phyloP scores from a whole-genome alignment of 2,329 filamentous ascomycete genomes.

The Coniochaeta prunicola region DNA sequence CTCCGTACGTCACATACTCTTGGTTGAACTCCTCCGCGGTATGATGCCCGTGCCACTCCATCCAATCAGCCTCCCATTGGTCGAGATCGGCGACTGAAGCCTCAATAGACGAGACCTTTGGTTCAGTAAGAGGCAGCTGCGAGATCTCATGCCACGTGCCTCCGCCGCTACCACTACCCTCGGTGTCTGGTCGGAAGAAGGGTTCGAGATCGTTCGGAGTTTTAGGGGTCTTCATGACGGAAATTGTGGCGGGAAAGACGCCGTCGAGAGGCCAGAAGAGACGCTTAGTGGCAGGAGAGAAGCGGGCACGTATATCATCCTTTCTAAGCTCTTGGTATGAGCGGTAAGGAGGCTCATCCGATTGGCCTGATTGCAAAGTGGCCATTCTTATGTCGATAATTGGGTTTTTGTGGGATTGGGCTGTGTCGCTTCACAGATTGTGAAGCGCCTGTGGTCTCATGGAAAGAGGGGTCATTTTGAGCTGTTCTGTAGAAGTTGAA shows the following conservation, averaged over 20 bases:
- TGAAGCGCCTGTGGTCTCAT: no score
- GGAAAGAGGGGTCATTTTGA: no score
- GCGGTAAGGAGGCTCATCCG: constrained; percentile 10
- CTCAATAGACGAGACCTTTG: constrained; percentile 19
- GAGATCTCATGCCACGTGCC: constrained; percentile 19
- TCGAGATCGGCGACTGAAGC: constrained; percentile 14
- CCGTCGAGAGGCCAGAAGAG: constrained; percentile 17
- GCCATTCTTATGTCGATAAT: background rate
- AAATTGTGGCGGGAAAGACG: constrained; percentile 14
- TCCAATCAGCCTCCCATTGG: constrained; percentile 17
- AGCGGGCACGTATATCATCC: no score
- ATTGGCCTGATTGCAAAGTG: no score
- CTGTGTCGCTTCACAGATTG: no score
- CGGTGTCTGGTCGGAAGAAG: constrained; percentile 13
- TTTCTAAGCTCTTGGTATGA: constrained; percentile 13
- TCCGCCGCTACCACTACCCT: constrained; percentile 1
- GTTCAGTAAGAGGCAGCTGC: constrained; percentile 17
- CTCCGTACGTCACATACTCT: constrained; percentile 13
- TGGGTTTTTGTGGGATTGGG: background rate
- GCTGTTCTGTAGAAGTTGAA: no score
- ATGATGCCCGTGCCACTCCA: constrained; percentile 15
- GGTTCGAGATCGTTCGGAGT: constrained; percentile 14
- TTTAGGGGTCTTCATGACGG: constrained; percentile 13
- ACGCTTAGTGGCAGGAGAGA: constrained; percentile 12
- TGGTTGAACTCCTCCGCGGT: background rate